Evolutionary conservation across 148 eudicot species (phyloP), one percentile per base, ranked within the genome.

Genomic region (Silene conica): DNA sequence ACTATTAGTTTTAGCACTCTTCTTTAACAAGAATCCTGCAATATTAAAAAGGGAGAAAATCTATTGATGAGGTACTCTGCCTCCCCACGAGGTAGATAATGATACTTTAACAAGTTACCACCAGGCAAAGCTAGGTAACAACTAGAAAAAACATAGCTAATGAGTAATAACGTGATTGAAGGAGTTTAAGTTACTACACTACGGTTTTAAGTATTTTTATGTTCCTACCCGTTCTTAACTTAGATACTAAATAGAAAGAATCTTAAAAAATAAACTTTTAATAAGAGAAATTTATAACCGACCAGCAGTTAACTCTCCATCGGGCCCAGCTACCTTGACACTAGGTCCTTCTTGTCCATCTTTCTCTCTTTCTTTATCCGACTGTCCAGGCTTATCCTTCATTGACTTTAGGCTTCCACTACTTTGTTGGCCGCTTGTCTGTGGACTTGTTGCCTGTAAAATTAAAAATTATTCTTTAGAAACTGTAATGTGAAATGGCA

Each of bases 251-350:
- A 21, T 4, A 52, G 52, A 63, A 50, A 25, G 9, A 28, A 23
- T 28, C 58, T 38, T 26, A 19, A 20, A 6, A 31, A 16, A 8
- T 14, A 7, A 72, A 38, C 8, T 65, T 66, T 71, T 56, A 15
- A 3, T 65, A 43, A 23, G 18, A 63, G 76, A 23, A 46, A 52
- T 70, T 41, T 16, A 52, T 25, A 67, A 60, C 71, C 21, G 74
- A 95, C 99, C 99, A 82, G 99, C 99, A 68, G 93, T 90, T 77
- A 95, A 89, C 86, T 95, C 97, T 74, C 96, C 96, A 31, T 95
- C 97, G 31, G 93, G 82, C 71, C 99, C 97, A 41, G 97, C 99
- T 31, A 82, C 84, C 80, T 95, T 95, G 79, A 95, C 76, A 71
- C 86, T 86, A 66, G 99, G 83, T 69, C 81, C 93, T 80, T 92